These are phyloP conservation scores for Xylaria bambusicola DNA, from an alignment of 495 filamentous ascomycete genomes.

Conservation along the genomic window DNA sequence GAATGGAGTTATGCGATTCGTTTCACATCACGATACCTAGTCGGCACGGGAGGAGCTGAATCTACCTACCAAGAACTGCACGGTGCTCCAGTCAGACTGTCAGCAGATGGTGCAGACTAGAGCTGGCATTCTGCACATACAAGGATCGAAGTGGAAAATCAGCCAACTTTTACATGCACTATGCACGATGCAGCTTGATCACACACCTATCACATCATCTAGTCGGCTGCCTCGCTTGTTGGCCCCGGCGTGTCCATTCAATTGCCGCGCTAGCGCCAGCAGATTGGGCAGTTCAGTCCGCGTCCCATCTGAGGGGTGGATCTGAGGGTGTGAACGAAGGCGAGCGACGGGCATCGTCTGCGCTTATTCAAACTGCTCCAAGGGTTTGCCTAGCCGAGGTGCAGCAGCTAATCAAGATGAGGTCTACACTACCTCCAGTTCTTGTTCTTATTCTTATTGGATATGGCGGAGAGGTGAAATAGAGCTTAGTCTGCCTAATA, in stretches of 20 bases:
- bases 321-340: background rate
- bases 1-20: no score
- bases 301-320: background rate
- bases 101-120: background rate
- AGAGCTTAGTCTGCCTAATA: no score
- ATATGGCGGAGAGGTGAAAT: background rate
- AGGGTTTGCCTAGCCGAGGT: background rate
- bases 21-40: no score
- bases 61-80: no score
- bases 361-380: background rate
- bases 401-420: no score
- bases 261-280: slow-evolving; percentile 15
- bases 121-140: background rate
- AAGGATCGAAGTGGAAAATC: slow-evolving; percentile 6
- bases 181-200: slow-evolving; percentile 10
- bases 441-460: no score
- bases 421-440: no score
- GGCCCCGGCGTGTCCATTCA: slow-evolving; percentile 7
- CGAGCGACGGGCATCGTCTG: background rate
- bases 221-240: slow-evolving; percentile 9
- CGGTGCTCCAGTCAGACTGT: no score
- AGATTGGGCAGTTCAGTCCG: background rate
- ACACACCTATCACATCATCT: slow-evolving; percentile 18
- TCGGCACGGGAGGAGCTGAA: no score
- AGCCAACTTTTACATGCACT: slow-evolving; percentile 4